phyloP scores from a whole-genome alignment of 1,284 basidiomycete genomes.

The Cyathus olla region DNA sequence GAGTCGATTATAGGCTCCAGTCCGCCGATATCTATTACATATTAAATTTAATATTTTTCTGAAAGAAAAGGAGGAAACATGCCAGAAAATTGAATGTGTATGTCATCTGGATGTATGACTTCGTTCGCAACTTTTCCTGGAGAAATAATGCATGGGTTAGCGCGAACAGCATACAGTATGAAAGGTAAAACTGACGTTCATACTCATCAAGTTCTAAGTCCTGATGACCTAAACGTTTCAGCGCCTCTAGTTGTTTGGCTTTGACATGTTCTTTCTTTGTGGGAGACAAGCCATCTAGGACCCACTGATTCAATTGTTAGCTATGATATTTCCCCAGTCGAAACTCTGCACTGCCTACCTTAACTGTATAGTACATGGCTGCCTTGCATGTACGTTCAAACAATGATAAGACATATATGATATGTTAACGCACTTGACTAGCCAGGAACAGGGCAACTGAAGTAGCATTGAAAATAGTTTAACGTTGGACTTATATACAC shows the following conservation, averaged over 20 bases:
- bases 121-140: constrained; percentile 87
- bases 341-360: constrained; percentile 34
- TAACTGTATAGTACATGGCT: constrained; percentile 58
- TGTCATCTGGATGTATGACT: constrained; percentile 89
- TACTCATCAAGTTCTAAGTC: constrained; percentile 83
- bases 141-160: constrained; percentile 6
- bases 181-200: constrained; percentile 66
- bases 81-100: constrained; percentile 80
- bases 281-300: constrained; percentile 50
- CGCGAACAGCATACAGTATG: no score
- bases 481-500: no score
- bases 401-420: constrained; percentile 9
- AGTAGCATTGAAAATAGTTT: no score
- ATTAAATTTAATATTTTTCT: constrained; percentile 7
- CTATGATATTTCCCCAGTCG: constrained; percentile 2
- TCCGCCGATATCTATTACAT: constrained; percentile 88
- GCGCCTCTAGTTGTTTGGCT: constrained; percentile 76
- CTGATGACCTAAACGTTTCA: constrained; percentile 80
- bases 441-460: constrained; percentile 56
- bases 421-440: constrained; percentile 50
- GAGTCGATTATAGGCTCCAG: constrained; percentile 93
- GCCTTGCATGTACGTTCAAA: constrained; percentile 48
- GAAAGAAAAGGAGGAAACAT: constrained; percentile 22
- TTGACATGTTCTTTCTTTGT: constrained; percentile 71
- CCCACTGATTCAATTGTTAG: constrained; percentile 43